Evolutionary conservation across 169 alveolate species (phyloP).

Genomic region (Cryptosporidium viatorum): DNA sequence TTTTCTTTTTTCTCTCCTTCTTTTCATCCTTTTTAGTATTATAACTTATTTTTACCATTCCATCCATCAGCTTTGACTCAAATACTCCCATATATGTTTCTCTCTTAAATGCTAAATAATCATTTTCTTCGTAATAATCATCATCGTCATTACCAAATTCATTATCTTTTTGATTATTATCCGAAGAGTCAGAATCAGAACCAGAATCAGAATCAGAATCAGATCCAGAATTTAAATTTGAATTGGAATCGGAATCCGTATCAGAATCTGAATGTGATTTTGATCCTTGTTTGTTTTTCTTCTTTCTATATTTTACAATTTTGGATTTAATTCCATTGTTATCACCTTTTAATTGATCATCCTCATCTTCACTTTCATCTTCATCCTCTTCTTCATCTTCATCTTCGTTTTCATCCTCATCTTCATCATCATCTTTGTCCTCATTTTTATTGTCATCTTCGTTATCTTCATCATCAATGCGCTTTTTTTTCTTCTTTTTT

Average conservation of each 20-base stretch:
- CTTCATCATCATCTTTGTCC: background rate
- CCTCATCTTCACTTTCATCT: background rate
- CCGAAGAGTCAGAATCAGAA: background rate
- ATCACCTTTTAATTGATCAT: background rate
- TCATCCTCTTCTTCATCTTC: background rate
- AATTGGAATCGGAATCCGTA: background rate
- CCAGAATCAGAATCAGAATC: background rate
- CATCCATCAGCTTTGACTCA: constrained; percentile 53
- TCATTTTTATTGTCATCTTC: background rate
- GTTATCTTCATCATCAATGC: background rate
- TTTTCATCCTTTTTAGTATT: constrained; percentile 42
- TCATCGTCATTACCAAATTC: constrained; percentile 12
- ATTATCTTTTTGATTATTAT: background rate
- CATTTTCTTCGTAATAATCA: constrained; percentile 31
- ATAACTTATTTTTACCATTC: constrained; percentile 21
- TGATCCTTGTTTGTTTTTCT: background rate
- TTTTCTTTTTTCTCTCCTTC: constrained; percentile 6
- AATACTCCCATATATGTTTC: constrained; percentile 20
- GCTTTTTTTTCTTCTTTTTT: background rate
- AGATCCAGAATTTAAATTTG: background rate
- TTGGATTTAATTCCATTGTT: background rate
- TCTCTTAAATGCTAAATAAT: constrained; percentile 52
- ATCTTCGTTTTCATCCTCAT: background rate
- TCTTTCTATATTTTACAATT: background rate
- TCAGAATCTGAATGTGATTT: background rate